Base-by-base conservation (phyloP, 2,329 filamentous ascomycete species). In the Penicillium palitans region DNA sequence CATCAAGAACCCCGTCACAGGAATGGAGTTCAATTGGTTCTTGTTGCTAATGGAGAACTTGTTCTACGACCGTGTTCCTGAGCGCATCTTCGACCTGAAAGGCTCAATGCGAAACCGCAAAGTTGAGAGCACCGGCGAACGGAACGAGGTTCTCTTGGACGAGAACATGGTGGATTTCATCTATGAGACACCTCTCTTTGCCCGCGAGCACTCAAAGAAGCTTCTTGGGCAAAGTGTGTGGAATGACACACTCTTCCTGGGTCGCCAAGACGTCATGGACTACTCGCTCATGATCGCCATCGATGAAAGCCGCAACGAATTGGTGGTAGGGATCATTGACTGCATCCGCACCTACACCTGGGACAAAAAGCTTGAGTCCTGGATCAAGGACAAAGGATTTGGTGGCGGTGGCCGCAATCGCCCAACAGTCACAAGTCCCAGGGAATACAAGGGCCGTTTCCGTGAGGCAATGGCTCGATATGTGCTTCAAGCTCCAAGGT, bases 161-260 rank as follows among this genome's bases (percentile, higher is more conserved):
- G 96, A 99, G 72, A 99, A 99, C 76, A 95, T 99, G 84, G 95
- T 99, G 10, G 96, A 99, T 74, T 98, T 96, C 73, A 98, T 99
- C 63, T 99, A 96, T 69, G 95, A 99, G 73, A 96, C 91, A 2
- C 96, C 95, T 0, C 83, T 99, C 17, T 99, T 99, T 74, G 89
- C 93, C 10, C 87, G 96, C 47, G 95, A 99, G 74, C 93, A 99
- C 76, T 93, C 91, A 25, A 97, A 97, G 79, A 96, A 96, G 73
- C 83, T 98, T 13, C 84, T 99, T 33, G 87, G 91, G 61, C 90
- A 90, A 52, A 95, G 90, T 10, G 93, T 99, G 2, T 98, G 92
- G 87, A 99, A 99, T 72, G 96, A 99, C 72, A 99, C 96, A 1
- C 81, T 99, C 29, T 99, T 98, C 79, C 79, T 99, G 52, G 92